Evolutionary conservation across 768 basidiomycete species (phyloP).

Genomic region (Xerocomus potaroensis): DNA sequence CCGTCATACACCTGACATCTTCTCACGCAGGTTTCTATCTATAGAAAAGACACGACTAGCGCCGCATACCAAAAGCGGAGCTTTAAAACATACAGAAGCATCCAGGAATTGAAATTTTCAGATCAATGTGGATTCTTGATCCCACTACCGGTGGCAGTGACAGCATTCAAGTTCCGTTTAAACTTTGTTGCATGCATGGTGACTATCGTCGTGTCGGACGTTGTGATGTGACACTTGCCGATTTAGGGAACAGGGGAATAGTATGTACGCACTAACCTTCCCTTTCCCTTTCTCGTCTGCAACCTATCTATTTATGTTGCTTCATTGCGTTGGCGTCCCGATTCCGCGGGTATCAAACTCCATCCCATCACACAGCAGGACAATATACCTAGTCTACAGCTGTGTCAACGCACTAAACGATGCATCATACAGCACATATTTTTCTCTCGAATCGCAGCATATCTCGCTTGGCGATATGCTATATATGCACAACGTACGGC

Average conservation of each 20-base stretch:
- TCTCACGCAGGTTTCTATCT: slow-evolving; percentile 56
- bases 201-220: too few species aligned
- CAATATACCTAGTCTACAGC: slow-evolving; percentile 34
- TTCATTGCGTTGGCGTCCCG: slow-evolving; percentile 54
- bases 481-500: too few species aligned
- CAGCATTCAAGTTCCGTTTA: slow-evolving; percentile 67
- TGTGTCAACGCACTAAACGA: slow-evolving; percentile 40
- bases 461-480: too few species aligned
- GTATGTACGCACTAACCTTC: slow-evolving; percentile 76
- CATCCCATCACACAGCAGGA: slow-evolving; percentile 1
- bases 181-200: slow-evolving; percentile 78
- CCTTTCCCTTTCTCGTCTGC: slow-evolving; percentile 74
- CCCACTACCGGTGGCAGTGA: too few species aligned
- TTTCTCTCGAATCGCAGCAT: too few species aligned
- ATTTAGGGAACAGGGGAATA: too few species aligned
- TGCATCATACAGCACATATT: slow-evolving; percentile 31
- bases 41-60: too few species aligned
- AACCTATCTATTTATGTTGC: slow-evolving; percentile 57
- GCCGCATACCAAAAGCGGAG: too few species aligned
- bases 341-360: slow-evolving; percentile 43
- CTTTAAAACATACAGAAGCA: too few species aligned
- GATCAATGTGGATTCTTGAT: too few species aligned
- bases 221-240: too few species aligned
- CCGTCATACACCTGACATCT: not conserved
- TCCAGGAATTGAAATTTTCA: too few species aligned